Evolutionary conservation across 345 rosid genomes (phyloP).

Genomic region (Rhodamnia argentea): DNA sequence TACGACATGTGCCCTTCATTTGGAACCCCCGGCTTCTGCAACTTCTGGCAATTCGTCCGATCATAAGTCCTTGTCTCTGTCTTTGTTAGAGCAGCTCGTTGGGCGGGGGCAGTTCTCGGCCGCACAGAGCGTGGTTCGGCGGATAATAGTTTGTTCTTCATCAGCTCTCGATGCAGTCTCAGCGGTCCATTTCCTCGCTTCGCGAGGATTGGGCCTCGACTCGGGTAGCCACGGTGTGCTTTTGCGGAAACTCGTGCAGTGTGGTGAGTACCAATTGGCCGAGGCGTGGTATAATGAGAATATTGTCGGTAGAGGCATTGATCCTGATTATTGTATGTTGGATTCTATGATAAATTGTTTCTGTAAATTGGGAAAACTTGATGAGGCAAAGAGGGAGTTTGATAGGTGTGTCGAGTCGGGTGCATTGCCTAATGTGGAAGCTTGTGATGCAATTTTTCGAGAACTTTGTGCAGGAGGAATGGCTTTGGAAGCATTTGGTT

Average conservation of each 20-base stretch:
- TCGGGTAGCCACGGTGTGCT: slow-evolving; percentile 16
- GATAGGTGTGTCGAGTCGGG: slow-evolving; percentile 27
- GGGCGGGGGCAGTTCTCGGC: slow-evolving; percentile 26
- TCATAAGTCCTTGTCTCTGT: slow-evolving; percentile 29
- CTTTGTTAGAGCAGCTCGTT: slow-evolving; percentile 32
- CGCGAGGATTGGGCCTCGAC: slow-evolving; percentile 35
- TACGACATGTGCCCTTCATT: slow-evolving; percentile 16
- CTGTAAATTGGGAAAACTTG: slow-evolving; percentile 37
- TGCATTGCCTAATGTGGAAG: slow-evolving; percentile 16
- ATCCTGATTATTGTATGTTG: slow-evolving; percentile 26
- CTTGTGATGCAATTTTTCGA: slow-evolving; percentile 28
- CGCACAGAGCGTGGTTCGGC: slow-evolving; percentile 31
- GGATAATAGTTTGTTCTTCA: slow-evolving; percentile 19
- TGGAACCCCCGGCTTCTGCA: slow-evolving; percentile 7
- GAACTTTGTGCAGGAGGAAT: slow-evolving; percentile 24
- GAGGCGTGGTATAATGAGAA: slow-evolving; percentile 21
- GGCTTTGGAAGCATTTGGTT: slow-evolving; percentile 41
- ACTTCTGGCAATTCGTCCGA: slow-evolving; percentile 5
- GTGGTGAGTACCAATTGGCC: slow-evolving; percentile 31
- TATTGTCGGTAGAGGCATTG: slow-evolving; percentile 28
- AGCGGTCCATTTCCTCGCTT: slow-evolving; percentile 22
- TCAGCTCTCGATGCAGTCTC: slow-evolving; percentile 28
- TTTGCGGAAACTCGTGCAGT: slow-evolving; percentile 28
- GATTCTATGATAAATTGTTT: slow-evolving; percentile 41
- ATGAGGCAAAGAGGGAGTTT: slow-evolving; percentile 39